Evolutionary conservation across 1,284 basidiomycete species (phyloP).

Genomic region (Cryptococcus sp.): DNA sequence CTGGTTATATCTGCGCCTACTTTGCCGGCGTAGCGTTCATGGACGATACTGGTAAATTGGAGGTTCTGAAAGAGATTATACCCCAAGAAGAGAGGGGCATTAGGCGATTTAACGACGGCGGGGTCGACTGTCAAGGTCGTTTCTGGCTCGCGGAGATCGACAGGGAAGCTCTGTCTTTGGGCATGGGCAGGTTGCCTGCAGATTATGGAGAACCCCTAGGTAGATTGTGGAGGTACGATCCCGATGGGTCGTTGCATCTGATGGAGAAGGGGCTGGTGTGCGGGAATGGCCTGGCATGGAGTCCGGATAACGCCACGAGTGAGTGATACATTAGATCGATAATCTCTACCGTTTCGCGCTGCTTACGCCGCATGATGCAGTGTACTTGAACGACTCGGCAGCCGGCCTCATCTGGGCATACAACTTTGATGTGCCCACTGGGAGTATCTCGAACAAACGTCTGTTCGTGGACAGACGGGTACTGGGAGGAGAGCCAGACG

Average conservation of each 20-base stretch:
- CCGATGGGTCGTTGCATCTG: constrained; percentile 21
- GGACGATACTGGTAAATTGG: constrained; percentile 18
- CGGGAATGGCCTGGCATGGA: constrained; percentile 23
- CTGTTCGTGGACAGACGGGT: constrained; percentile 21
- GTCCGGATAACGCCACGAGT: constrained; percentile 22
- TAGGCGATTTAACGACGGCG: constrained; percentile 24
- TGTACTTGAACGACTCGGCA: constrained; percentile 24
- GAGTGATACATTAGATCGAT: constrained; percentile 1
- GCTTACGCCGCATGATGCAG: constrained; percentile 2
- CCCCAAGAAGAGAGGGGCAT: constrained; percentile 19
- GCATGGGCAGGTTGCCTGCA: constrained; percentile 11
- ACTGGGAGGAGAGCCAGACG: constrained; percentile 22
- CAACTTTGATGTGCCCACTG: constrained; percentile 21
- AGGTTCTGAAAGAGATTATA: constrained; percentile 25
- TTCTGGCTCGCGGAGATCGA: constrained; percentile 30
- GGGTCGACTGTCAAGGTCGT: constrained; percentile 19
- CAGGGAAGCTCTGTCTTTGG: constrained; percentile 16
- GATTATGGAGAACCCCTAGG: constrained; percentile 21
- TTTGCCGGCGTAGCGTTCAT: constrained; percentile 22
- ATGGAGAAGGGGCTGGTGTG: constrained; percentile 24
- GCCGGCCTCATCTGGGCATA: constrained; percentile 20
- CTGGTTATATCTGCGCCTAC: constrained; percentile 24
- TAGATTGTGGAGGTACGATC: constrained; percentile 22
- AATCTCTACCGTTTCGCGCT: background rate
- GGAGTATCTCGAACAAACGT: constrained; percentile 19